These are phyloP conservation scores for Hericium coralloides DNA, from an alignment of 768 basidiomycete species.

Conservation along the genomic window DNA sequence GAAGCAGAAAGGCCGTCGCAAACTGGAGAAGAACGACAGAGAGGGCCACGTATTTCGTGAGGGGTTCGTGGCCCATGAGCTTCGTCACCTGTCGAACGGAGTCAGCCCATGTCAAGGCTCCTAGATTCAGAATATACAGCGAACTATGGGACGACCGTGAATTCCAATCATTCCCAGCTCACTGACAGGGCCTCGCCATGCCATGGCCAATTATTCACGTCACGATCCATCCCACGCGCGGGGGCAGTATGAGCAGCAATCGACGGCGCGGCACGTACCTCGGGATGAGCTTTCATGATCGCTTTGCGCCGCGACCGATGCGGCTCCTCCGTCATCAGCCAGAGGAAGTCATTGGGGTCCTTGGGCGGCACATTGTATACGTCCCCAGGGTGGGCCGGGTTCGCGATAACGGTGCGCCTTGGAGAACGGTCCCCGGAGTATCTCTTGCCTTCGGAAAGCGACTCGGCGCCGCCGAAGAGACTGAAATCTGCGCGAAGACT, in stretches of 20 bases:
- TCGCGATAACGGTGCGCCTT: constrained; percentile 39
- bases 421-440: constrained; percentile 29
- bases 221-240: no score
- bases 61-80: constrained; percentile 91
- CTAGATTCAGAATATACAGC: neutral
- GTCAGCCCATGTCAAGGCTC: neutral
- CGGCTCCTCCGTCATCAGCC: constrained; percentile 98
- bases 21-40: constrained; percentile 76
- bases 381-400: constrained; percentile 34
- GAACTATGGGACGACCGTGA: neutral
- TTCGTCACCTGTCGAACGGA: constrained; percentile 61
- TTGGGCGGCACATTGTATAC: constrained; percentile 47
- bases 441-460: constrained; percentile 43
- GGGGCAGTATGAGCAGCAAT: no score
- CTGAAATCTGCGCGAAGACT: constrained; percentile 50
- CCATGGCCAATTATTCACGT: no score
- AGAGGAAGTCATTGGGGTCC: constrained; percentile 83
- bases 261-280: constrained; percentile 38
- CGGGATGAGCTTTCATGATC: constrained; percentile 92
- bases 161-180: no score
- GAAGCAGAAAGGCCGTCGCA: constrained; percentile 50
- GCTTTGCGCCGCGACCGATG: constrained; percentile 81
- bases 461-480: constrained; percentile 78
- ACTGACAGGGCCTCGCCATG: no score
- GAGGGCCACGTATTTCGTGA: constrained; percentile 87